Evolutionary conservation across 371 early-diverging fungal genomes (phyloP).

Genomic region (Syncephalastrum sp.): DNA sequence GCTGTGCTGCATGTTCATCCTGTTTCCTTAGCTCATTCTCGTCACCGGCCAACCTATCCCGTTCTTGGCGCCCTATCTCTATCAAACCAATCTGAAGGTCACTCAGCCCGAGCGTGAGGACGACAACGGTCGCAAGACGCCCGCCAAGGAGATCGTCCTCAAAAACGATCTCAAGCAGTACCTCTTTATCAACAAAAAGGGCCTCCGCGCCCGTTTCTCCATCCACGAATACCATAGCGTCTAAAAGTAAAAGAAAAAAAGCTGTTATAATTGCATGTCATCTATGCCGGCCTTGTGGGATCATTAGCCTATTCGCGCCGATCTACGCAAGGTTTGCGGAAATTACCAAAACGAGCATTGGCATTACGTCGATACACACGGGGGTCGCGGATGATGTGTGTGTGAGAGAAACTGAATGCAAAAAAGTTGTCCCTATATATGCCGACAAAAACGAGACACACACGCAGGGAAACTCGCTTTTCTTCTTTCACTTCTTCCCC

Average conservation of each 20-base stretch:
- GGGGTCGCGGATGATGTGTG: too few species aligned
- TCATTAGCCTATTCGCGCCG: too few species aligned
- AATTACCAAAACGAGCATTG: too few species aligned
- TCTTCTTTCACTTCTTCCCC: too few species aligned
- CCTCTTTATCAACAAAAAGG: constrained; percentile 61
- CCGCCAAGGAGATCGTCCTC: constrained; percentile 46
- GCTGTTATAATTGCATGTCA: too few species aligned
- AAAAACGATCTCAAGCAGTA: constrained; percentile 68
- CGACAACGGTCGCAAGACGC: constrained; percentile 36
- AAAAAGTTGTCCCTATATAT: too few species aligned
- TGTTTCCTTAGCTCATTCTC: constrained; percentile 43
- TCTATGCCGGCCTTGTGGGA: too few species aligned
- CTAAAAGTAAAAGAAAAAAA: constrained; percentile 14
- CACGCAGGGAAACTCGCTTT: too few species aligned
- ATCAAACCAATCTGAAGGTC: constrained; percentile 49
- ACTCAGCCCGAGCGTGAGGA: constrained; percentile 41
- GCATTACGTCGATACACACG: too few species aligned
- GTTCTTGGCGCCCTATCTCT: constrained; percentile 62
- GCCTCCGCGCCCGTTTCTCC: constrained; percentile 53
- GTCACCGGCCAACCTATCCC: constrained; percentile 54
- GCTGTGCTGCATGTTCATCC: background rate
- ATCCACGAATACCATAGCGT: constrained; percentile 62
- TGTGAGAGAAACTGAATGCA: too few species aligned
- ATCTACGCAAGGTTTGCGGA: too few species aligned
- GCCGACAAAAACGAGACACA: too few species aligned